Conservation (phyloP, 208 protist genomes). For the Balamuthia mandrillaris region DNA sequence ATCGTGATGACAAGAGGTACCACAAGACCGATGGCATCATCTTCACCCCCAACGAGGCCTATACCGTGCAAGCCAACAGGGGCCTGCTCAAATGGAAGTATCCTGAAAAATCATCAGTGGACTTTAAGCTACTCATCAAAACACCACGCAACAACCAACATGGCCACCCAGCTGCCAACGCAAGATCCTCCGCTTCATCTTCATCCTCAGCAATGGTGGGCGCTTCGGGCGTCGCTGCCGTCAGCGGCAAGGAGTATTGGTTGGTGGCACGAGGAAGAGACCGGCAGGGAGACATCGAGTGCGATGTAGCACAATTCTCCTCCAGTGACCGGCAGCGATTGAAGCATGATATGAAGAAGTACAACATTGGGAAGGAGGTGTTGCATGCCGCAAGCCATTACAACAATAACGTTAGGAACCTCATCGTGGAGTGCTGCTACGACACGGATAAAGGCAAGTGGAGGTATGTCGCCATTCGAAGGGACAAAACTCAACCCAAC, state of each 20-base stretch:
- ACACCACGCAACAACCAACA: no score
- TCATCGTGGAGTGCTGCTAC: conserved; percentile 2
- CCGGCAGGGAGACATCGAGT: neutral
- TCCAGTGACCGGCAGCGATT: neutral
- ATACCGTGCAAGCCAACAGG: neutral
- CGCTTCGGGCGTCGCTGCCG: no score
- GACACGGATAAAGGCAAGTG: neutral
- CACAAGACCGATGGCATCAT: neutral
- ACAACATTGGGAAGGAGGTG: neutral
- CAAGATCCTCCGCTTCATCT: no score
- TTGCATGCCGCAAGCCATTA: neutral
- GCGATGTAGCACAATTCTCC: neutral
- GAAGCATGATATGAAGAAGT: neutral
- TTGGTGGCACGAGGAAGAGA: neutral
- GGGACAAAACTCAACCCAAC: neutral
- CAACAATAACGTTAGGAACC: neutral
- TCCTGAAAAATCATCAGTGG: neutral
- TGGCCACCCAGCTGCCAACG: no score
- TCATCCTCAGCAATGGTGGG: no score
- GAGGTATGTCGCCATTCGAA: neutral
- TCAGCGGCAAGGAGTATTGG: no score
- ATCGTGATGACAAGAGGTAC: conserved; percentile 2
- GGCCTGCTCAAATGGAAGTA: neutral
- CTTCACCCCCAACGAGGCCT: neutral
- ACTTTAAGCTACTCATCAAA: neutral